Evolutionary conservation across 169 alveolate species (phyloP), one percentile per base, ranked within the genome.

Genomic region (Eimeria acervulina): DNA sequence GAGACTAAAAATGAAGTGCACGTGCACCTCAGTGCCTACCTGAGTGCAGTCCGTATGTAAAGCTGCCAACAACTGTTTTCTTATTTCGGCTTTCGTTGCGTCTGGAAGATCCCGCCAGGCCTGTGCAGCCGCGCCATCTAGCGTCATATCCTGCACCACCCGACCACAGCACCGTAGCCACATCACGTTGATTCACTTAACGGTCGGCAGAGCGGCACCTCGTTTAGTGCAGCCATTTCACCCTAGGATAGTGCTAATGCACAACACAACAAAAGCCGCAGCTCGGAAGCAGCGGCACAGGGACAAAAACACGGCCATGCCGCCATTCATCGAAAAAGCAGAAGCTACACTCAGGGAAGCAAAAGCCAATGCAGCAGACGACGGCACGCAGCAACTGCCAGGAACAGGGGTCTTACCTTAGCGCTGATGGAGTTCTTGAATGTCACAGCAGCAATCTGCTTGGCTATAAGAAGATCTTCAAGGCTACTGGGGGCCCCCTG

Each of bases 391-490:
- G n/a, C 26, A 36, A 89, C 40, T 36, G 28, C 47, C 61, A 38
- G n/a, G 23, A n/a, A 38, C 12, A 28, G 1, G 23, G 31, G 68
- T 0, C 93, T 31, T 36, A 95, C 97, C 81, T 95, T 95, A 26
- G 97, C 97, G 68, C 97, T 95, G 87, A 95, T 91, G 76, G 95
- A 84, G 66, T 95, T 95, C 90, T 95, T 95, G 97, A 95, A 90
- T 26, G 95, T 63, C 51, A 95, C 95, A 17, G 96, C 97, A 28
- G 97, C 97, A 36, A 95, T 90, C 68, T 93, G 96, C 78, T 93
- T 93, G 12, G 96, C 93, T 23, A 93, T 40, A 12, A 93, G 88
- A 28, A 80, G 96, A 40, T 93, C 96, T 63, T 93, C 94, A 12
- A 52, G 70, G 72, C 83, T 83, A 2, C 91, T 92, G 61, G 96